phyloP scores from a whole-genome alignment of 306 rosid species.

The Sechiopsis laciniata region DNA sequence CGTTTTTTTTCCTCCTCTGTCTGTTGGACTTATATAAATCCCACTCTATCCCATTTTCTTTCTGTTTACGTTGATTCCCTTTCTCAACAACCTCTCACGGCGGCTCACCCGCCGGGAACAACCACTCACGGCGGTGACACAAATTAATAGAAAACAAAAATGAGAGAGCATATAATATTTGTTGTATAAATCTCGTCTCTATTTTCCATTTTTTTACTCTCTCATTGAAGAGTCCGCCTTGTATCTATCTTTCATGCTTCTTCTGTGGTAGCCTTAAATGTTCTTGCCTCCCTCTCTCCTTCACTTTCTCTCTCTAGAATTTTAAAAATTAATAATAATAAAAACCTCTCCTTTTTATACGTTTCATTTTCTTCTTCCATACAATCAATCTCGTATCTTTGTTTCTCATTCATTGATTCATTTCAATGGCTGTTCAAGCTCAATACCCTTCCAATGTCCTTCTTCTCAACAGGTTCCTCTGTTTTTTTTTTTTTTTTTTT shows the following conservation, averaged over 20 bases:
- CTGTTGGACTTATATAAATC: slow-evolving; percentile 35
- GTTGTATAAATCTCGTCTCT: background rate
- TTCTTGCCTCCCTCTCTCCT: slow-evolving; percentile 33
- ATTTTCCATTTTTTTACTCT: slow-evolving; percentile 18
- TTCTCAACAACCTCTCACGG: slow-evolving; percentile 2
- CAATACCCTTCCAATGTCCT: slow-evolving; percentile 84
- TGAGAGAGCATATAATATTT: background rate
- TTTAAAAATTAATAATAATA: too few species aligned
- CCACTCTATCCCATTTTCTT: slow-evolving; percentile 10
- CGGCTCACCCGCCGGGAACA: background rate
- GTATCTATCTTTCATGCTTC: slow-evolving; percentile 36
- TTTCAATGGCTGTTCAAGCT: slow-evolving; percentile 94
- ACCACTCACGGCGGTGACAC: background rate
- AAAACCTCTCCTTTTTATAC: background rate
- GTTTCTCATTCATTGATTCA: slow-evolving; percentile 13
- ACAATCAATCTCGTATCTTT: background rate
- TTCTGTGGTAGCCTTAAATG: slow-evolving; percentile 45
- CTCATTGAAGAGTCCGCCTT: slow-evolving; percentile 56
- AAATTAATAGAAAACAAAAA: background rate
- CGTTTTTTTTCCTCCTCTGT: slow-evolving; percentile 26
- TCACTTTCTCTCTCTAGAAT: slow-evolving; percentile 12
- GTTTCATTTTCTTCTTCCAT: background rate
- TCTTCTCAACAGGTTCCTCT: slow-evolving; percentile 51
- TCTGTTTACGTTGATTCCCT: slow-evolving; percentile 15
- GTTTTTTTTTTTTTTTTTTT: background rate